These are phyloP conservation scores for Aspergillus melleus DNA, from an alignment of 2,329 filamentous ascomycete genomes.

Conservation along the genomic window DNA sequence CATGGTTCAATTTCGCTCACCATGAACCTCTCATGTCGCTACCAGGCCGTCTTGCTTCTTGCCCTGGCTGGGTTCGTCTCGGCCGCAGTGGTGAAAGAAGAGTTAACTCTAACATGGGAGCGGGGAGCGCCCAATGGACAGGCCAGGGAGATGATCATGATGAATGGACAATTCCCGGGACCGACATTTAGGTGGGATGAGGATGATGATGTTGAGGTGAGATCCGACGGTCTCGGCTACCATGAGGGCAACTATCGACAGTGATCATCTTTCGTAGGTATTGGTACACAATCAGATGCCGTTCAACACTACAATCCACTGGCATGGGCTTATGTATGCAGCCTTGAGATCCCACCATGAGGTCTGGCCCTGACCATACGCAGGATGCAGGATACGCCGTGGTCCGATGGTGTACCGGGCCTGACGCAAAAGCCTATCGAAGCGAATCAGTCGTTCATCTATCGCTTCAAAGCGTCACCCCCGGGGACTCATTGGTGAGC, in stretches of 20 bases:
- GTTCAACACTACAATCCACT: conserved; percentile 32
- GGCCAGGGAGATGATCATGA: conserved; percentile 25
- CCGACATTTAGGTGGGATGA: conserved; percentile 28
- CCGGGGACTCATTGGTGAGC: not conserved
- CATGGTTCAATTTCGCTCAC: not conserved
- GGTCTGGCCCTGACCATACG: not conserved
- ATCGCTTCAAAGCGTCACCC: conserved; percentile 53
- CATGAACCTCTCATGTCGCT: not conserved
- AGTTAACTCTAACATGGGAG: conserved; percentile 25
- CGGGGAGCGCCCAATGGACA: conserved; percentile 25
- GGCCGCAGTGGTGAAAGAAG: conserved; percentile 3
- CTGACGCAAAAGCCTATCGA: conserved; percentile 55
- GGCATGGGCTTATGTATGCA: conserved; percentile 24
- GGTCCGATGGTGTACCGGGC: conserved; percentile 62
- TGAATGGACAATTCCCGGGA: conserved; percentile 32
- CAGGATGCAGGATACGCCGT: conserved; percentile 47
- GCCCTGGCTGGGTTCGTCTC: not conserved
- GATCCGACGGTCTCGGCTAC: too few species aligned
- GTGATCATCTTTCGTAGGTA: too few species aligned
- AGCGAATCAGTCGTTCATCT: conserved; percentile 51
- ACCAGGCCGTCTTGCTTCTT: not conserved
- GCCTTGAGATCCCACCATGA: not conserved
- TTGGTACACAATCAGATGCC: conserved; percentile 30
- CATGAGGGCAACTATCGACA: too few species aligned
- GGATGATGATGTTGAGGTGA: conserved; percentile 30